Evolutionary conservation across 2,329 filamentous ascomycete genomes (phyloP).

Genomic region (Aspergillus pseudotamarii): DNA sequence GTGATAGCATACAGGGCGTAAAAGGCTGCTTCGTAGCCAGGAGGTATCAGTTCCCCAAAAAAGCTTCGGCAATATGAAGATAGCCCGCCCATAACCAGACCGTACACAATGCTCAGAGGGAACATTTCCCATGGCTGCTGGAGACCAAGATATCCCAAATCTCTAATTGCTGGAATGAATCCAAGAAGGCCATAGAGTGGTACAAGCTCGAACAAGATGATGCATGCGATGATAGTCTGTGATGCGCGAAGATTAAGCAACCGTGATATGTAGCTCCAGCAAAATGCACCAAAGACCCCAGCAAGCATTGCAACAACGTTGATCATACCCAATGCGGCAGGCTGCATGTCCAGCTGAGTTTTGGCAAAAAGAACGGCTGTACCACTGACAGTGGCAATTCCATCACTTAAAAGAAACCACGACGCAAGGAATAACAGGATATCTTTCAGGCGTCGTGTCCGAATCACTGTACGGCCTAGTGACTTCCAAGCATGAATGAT

Average conservation of each 20-base stretch:
- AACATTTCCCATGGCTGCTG: conserved; percentile 98
- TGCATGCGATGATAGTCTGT: conserved; percentile 91
- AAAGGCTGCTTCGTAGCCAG: conserved; percentile 92
- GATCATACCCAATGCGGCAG: conserved; percentile 85
- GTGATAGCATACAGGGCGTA: conserved; percentile 97
- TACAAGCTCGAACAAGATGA: conserved; percentile 86
- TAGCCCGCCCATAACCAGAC: conserved; percentile 89
- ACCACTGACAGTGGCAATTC: conserved; percentile 89
- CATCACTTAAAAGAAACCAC: conserved; percentile 94
- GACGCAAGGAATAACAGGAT: conserved; percentile 83
- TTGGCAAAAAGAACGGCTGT: conserved; percentile 96
- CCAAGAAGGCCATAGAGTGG: conserved; percentile 88
- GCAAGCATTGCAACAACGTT: conserved; percentile 86
- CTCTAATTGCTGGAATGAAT: conserved; percentile 77
- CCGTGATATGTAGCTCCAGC: conserved; percentile 79
- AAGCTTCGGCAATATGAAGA: conserved; percentile 89
- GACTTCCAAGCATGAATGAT: conserved; percentile 84
- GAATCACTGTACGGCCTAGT: conserved; percentile 75
- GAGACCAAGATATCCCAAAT: conserved; percentile 77
- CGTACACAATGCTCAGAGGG: conserved; percentile 84
- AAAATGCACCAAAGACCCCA: conserved; percentile 85
- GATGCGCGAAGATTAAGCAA: conserved; percentile 71
- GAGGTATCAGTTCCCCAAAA: conserved; percentile 90
- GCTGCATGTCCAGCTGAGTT: conserved; percentile 85
- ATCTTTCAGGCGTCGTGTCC: conserved; percentile 74